phyloP scores from a whole-genome alignment of 106 monocot species.

The Dactylorhiza incarnata region DNA sequence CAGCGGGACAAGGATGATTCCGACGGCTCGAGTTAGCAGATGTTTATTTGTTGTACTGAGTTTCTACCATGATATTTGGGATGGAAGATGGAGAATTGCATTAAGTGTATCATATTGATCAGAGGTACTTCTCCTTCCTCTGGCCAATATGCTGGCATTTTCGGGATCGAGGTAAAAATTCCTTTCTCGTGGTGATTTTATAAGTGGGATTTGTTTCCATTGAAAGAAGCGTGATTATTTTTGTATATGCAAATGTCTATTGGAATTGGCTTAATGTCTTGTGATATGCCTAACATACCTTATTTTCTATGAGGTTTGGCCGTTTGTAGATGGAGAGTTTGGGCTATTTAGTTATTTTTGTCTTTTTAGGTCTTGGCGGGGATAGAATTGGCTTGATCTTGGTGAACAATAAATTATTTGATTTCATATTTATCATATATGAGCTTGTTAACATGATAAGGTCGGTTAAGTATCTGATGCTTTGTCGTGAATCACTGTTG shows the following conservation, averaged over 20 bases:
- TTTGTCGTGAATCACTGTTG: too few relatives aligned
- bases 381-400: not conserved
- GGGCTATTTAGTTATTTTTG: not conserved
- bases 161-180: not conserved
- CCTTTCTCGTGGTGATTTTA: not conserved
- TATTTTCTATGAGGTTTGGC: not conserved
- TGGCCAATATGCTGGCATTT: not conserved
- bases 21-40: conserved; percentile 5
- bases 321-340: conserved; percentile 2
- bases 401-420: not conserved
- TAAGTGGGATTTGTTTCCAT: not conserved
- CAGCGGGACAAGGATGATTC: conserved; percentile 12
- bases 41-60: too few relatives aligned
- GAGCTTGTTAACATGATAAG: not conserved
- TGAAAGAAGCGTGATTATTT: not conserved
- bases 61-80: not conserved
- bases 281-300: too few relatives aligned
- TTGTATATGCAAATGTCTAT: not conserved
- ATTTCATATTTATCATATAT: not conserved
- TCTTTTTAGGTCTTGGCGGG: not conserved
- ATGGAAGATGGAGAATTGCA: not conserved
- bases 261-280: not conserved
- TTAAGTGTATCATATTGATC: not conserved
- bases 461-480: too few relatives aligned
- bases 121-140: not conserved